phyloP scores from a whole-genome alignment of 495 filamentous ascomycete genomes.

The Aspergillus steynii region DNA sequence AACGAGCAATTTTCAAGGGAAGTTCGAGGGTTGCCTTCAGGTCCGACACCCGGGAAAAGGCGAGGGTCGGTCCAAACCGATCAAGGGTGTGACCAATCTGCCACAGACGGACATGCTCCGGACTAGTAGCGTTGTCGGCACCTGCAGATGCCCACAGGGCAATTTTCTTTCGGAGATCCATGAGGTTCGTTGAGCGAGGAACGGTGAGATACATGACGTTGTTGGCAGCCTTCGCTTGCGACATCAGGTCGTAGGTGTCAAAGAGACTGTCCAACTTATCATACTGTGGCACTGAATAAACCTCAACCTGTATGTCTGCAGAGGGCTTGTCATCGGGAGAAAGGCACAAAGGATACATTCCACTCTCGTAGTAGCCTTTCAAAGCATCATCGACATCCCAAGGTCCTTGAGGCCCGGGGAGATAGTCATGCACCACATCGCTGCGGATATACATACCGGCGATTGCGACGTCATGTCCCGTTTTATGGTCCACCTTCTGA shows the following conservation, averaged over 20 bases:
- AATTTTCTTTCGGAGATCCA: conserved; percentile 47
- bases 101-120: conserved; percentile 47
- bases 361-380: conserved; percentile 42
- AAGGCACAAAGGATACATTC: conserved; percentile 20
- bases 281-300: conserved; percentile 40
- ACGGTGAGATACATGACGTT: conserved; percentile 44
- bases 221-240: conserved; percentile 38
- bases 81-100: conserved; percentile 42
- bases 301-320: conserved; percentile 40
- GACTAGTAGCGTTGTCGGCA: conserved; percentile 18
- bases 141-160: conserved; percentile 33
- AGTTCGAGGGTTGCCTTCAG: conserved; percentile 34
- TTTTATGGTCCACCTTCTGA: conserved; percentile 42
- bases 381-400: conserved; percentile 38
- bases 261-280: conserved; percentile 41
- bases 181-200: conserved; percentile 37
- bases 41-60: conserved; percentile 39
- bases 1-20: conserved; percentile 32
- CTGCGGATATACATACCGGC: conserved; percentile 58
- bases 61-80: conserved; percentile 36
- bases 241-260: conserved; percentile 49
- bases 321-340: conserved; percentile 13
- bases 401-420: conserved; percentile 46
- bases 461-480: conserved; percentile 58
- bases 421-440: conserved; percentile 46